These are phyloP conservation scores for Suillus lakei DNA, from an alignment of 768 basidiomycete species.

Conservation along the genomic window DNA sequence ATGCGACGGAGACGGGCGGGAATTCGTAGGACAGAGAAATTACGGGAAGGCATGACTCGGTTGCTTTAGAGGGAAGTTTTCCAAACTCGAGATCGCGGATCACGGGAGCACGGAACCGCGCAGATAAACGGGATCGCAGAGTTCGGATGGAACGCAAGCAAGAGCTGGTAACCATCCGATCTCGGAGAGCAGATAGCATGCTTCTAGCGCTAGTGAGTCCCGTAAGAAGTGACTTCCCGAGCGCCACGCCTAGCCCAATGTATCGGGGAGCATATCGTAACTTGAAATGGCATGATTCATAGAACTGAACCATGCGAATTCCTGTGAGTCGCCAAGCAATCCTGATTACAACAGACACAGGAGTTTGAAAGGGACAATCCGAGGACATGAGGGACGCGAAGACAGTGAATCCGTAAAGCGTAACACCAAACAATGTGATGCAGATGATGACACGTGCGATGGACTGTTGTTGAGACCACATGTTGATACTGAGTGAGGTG, in stretches of 20 bases:
- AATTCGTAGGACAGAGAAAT: constrained; percentile 8
- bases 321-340: background rate
- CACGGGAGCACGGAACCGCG: background rate
- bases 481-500: constrained; percentile 10
- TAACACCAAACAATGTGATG: constrained; percentile 5
- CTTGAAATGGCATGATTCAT: background rate
- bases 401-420: constrained; percentile 18
- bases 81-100: constrained; percentile 5
- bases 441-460: constrained; percentile 18
- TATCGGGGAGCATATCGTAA: background rate
- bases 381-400: constrained; percentile 13
- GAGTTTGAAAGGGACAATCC: constrained; percentile 23
- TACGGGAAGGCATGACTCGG: background rate
- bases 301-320: background rate
- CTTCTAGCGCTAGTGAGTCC: constrained; percentile 1
- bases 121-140: background rate
- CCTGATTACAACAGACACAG: constrained; percentile 12
- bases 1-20: background rate
- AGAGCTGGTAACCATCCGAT: background rate
- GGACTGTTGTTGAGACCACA: constrained; percentile 9
- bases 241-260: background rate
- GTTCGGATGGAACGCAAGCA: background rate
- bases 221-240: background rate
- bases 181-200: background rate
- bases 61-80: background rate